phyloP scores from a whole-genome alignment of 176 grass and related monocot species.

The Avena insularis region DNA sequence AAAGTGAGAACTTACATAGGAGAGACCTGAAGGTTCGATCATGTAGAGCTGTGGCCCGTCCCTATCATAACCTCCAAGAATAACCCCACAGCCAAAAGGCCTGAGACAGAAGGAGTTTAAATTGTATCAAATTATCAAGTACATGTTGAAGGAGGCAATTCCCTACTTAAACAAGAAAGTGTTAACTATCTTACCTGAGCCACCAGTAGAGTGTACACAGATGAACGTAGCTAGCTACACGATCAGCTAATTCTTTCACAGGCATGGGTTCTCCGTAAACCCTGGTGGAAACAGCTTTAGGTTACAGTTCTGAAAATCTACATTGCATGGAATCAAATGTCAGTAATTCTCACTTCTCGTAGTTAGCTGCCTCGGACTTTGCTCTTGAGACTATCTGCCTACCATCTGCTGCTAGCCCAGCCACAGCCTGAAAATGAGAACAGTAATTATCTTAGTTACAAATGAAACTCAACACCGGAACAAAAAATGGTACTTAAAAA shows the following conservation, averaged over 20 bases:
- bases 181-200: constrained; percentile 54
- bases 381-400: constrained; percentile 85
- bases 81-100: constrained; percentile 86
- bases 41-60: constrained; percentile 88
- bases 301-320: not conserved
- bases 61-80: constrained; percentile 91
- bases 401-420: constrained; percentile 83
- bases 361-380: constrained; percentile 77
- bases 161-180: constrained; percentile 14
- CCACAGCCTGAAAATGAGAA: constrained; percentile 56
- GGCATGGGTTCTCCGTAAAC: constrained; percentile 74
- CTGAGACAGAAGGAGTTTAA: constrained; percentile 41
- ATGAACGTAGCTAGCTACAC: constrained; percentile 88
- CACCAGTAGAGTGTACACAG: constrained; percentile 92
- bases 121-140: constrained; percentile 23
- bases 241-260: constrained; percentile 83
- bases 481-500: not conserved
- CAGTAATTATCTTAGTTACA: constrained; percentile 3
- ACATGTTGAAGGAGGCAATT: constrained; percentile 16
- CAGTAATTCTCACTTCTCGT: constrained; percentile 59
- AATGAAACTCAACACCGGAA: not conserved
- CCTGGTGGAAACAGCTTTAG: constrained; percentile 40
- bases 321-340: constrained; percentile 9
- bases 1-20: constrained; percentile 61
- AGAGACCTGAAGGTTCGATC: constrained; percentile 76